A percentile compares a stretch with the other conserved stretches of the same genome.
Evolutionary conservation across 257 asterid genomes (phyloP).

Genomic region (Solanum pinnatisectum): DNA sequence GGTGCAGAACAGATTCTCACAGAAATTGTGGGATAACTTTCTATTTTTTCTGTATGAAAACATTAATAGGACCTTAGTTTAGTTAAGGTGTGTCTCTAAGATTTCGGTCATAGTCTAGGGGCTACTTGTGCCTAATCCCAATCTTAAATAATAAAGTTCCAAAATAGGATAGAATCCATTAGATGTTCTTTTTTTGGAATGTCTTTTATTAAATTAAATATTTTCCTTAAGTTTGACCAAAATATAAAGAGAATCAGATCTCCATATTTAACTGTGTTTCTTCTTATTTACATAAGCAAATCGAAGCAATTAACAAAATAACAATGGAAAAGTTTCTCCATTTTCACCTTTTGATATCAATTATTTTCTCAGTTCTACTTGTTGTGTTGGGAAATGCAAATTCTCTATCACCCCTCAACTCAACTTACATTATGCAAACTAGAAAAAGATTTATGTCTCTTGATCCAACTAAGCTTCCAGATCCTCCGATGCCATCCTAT

Average conservation of each 20-base stretch:
- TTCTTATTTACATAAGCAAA: neutral
- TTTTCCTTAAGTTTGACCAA: neutral
- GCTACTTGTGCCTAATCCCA: neutral
- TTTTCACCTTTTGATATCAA: neutral
- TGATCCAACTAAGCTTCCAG: neutral
- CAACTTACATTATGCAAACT: neutral
- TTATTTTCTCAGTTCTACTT: neutral
- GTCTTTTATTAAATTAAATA: neutral
- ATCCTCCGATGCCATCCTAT: neutral
- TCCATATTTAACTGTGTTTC: neutral
- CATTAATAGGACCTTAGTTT: no score
- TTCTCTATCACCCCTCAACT: neutral
- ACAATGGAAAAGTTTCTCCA: neutral
- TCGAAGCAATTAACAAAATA: neutral
- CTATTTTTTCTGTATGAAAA: no score
- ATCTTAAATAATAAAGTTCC: neutral
- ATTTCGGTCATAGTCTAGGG: neutral
- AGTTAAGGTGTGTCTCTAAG: neutral
- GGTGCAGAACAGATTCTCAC: no score
- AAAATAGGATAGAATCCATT: neutral
- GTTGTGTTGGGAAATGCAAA: neutral
- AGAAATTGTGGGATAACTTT: no score
- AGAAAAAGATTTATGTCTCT: neutral
- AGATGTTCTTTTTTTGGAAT: neutral
- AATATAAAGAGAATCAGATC: neutral